Conservation (phyloP, 2,329 filamentous ascomycete genomes). For the Hypomyces perniciosus region DNA sequence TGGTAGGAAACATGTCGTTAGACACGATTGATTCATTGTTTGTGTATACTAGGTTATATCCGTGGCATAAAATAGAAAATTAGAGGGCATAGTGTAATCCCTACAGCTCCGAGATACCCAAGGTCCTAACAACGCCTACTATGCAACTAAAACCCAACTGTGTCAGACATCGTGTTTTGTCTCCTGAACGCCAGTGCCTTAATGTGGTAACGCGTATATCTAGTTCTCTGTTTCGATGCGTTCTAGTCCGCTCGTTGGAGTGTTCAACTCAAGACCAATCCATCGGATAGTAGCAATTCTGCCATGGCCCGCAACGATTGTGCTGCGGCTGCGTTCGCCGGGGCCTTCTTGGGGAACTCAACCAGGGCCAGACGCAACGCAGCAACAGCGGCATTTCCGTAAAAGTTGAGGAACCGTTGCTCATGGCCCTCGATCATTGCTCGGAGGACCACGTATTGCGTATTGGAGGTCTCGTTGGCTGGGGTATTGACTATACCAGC, state of each 20-base stretch:
- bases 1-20: not conserved
- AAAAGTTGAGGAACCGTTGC: slow-evolving; percentile 71
- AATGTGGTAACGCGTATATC: slow-evolving; percentile 5
- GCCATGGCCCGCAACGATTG: slow-evolving; percentile 48
- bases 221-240: not conserved
- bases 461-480: slow-evolving; percentile 59
- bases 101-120: slow-evolving; percentile 1
- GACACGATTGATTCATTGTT: not conserved
- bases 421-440: slow-evolving; percentile 69
- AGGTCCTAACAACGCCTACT: not conserved
- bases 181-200: slow-evolving; percentile 11
- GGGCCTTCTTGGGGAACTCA: slow-evolving; percentile 60
- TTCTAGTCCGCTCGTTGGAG: not conserved
- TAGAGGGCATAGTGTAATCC: slow-evolving; percentile 1
- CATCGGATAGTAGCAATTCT: slow-evolving; percentile 45
- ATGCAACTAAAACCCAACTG: not conserved
- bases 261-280: slow-evolving; percentile 38
- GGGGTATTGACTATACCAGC: slow-evolving; percentile 73
- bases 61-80: not conserved
- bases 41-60: not conserved
- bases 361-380: slow-evolving; percentile 65
- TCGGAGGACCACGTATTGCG: slow-evolving; percentile 64
- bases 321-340: slow-evolving; percentile 42
- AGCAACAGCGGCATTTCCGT: slow-evolving; percentile 68
- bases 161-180: not conserved